phyloP scores from a whole-genome alignment of 2,329 filamentous ascomycete species.

The Alternaria ethzedia region DNA sequence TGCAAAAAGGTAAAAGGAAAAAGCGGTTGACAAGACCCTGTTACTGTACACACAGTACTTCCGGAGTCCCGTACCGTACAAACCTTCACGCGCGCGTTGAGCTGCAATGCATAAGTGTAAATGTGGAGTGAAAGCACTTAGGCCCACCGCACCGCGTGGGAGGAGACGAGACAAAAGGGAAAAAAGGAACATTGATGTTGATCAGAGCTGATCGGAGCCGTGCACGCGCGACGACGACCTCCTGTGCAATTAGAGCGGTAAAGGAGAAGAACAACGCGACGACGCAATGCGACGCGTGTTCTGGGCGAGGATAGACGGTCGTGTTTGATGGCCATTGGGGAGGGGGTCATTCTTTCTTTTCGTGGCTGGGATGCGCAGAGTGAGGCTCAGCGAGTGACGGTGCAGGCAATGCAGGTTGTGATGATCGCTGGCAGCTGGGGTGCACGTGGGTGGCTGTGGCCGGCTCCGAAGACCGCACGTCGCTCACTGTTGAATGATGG shows the following conservation, averaged over 20 bases:
- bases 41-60: background rate
- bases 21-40: background rate
- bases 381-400: background rate
- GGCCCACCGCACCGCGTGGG: background rate
- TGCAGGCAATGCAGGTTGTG: background rate
- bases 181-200: background rate
- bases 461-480: background rate
- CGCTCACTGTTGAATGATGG: background rate
- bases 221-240: background rate
- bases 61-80: background rate
- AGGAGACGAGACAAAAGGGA: background rate
- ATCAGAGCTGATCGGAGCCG: background rate
- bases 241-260: background rate
- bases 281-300: conserved; percentile 1
- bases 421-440: background rate
- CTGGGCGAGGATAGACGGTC: background rate
- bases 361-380: background rate
- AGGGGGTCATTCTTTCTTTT: background rate
- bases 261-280: background rate
- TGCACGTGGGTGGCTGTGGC: background rate
- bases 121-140: background rate
- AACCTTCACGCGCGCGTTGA: background rate
- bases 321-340: background rate
- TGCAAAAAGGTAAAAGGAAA: background rate
- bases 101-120: background rate